Conservation (phyloP, 1,139 yeast species). For the Yarrowia galli region DNA sequence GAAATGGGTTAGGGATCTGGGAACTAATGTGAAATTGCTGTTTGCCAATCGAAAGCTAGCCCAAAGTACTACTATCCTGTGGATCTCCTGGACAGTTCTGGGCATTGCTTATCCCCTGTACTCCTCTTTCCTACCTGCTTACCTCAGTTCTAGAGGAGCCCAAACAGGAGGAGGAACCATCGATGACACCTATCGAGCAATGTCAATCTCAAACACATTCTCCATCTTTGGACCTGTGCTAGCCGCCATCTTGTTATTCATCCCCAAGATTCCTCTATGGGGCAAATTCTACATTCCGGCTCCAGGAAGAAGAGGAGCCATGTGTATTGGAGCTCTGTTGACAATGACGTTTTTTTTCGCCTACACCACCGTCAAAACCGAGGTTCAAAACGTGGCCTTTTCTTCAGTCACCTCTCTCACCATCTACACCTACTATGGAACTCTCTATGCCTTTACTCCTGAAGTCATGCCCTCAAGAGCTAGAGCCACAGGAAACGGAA, state of each 20-base stretch:
- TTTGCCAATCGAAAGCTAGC: constrained; percentile 55
- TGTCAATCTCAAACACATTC: constrained; percentile 58
- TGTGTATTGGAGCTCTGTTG: constrained; percentile 61
- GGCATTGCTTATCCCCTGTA: constrained; percentile 63
- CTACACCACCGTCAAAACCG: constrained; percentile 61
- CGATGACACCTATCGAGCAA: constrained; percentile 59
- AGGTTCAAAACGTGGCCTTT: constrained; percentile 61
- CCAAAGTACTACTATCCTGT: constrained; percentile 54
- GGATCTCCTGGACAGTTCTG: constrained; percentile 59
- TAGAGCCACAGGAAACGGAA: constrained; percentile 64
- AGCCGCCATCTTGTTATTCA: constrained; percentile 10
- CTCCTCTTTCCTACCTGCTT: constrained; percentile 60
- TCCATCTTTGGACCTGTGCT: constrained; percentile 66
- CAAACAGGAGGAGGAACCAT: constrained; percentile 53
- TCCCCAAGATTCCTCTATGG: constrained; percentile 15
- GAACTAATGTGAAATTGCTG: constrained; percentile 45
- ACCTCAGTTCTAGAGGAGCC: constrained; percentile 59
- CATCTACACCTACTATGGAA: constrained; percentile 61
- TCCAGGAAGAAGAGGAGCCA: constrained; percentile 65
- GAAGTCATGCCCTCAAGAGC: constrained; percentile 65
- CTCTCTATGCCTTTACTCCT: constrained; percentile 65
- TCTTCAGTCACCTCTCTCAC: constrained; percentile 54
- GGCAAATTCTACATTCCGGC: constrained; percentile 52
- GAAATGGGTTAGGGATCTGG: constrained; percentile 35
- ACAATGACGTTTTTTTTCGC: constrained; percentile 68